Percentiles rank a stretch among this genome's conserved stretches.
These are phyloP conservation scores for Encephalitozoon romaleae DNA, from an alignment of 371 early-diverging fungal species.

Conservation along the genomic window DNA sequence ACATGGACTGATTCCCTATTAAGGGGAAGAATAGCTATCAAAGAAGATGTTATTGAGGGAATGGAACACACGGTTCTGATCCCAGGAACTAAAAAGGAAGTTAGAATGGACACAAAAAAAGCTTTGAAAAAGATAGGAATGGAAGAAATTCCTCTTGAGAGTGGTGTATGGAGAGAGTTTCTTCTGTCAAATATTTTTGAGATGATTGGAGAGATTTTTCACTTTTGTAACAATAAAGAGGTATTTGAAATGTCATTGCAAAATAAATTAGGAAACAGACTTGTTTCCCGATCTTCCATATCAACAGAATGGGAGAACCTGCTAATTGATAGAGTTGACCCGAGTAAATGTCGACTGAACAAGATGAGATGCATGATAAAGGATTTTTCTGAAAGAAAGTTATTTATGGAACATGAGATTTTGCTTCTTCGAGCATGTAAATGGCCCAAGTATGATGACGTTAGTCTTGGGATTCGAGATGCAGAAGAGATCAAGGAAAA, in stretches of 20 bases:
- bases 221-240: neutral
- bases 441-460: neutral
- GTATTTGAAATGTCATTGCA: neutral
- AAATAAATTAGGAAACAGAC: neutral
- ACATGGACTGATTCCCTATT: neutral
- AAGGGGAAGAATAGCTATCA: neutral
- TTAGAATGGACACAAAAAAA: neutral
- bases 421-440: neutral
- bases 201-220: neutral
- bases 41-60: neutral
- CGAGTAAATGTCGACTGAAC: neutral
- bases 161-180: neutral
- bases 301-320: neutral
- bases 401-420: neutral
- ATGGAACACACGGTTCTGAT: neutral
- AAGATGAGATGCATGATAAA: slow-evolving; percentile 9
- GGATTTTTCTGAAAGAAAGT: neutral
- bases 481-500: neutral
- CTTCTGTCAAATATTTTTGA: neutral
- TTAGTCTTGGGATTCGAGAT: neutral
- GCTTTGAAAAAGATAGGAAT: neutral
- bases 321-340: neutral
- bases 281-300: neutral
- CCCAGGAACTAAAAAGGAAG: neutral
- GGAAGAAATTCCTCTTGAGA: neutral